Evolutionary conservation across 2,329 filamentous ascomycete genomes (phyloP), one percentile per base, ranked within the genome.

Genomic region (Clarireedia paspali): DNA sequence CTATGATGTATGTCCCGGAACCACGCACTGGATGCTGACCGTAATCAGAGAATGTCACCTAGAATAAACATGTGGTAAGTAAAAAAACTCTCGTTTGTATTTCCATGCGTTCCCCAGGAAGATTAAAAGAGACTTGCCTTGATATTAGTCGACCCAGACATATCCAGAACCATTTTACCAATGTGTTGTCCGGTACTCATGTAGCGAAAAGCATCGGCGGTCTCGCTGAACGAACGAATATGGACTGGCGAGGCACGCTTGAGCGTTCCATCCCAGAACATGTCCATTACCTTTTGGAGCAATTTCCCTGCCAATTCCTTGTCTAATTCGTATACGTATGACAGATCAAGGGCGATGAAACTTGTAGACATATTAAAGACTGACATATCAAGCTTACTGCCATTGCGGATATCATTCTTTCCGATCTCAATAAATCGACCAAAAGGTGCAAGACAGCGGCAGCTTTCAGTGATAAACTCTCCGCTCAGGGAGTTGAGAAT

Each of bases 381-480:
- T 14, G 57, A 55, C 61, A 63, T 61, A 2, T 56, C 44, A 14
- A 64, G 26, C 14, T 7, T 34, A 20, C 60, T 51, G 3, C 59
- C 50, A 48, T 58, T 55, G 10, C 58, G 6, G 34, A 64, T 57
- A 27, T 62, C 62, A 27, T 52, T 57, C 40, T 62, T 62, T 6
- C 61, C 59, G 27, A 64, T 57, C 23, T 64, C 62, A 12, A 63
- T 50, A 45, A 63, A 57, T 0, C 64, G 62, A 0, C 73, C 73
- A 46, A 68, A 68, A 0, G 58, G 54, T 1, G 71, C 68, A 2
- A 73, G 34, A 47, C 67, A 70, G 4, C 63, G 48, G 68, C 67
- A 73, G 1, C 67, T 60, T 12, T 64, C 60, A 42, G 64, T 60
- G 0, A 70, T 59, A 1, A 64, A 24, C 7, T 69, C 65, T 5